Evolutionary conservation across 2,329 filamentous ascomycete genomes (phyloP).

Genomic region (Neonectria magnoliae): DNA sequence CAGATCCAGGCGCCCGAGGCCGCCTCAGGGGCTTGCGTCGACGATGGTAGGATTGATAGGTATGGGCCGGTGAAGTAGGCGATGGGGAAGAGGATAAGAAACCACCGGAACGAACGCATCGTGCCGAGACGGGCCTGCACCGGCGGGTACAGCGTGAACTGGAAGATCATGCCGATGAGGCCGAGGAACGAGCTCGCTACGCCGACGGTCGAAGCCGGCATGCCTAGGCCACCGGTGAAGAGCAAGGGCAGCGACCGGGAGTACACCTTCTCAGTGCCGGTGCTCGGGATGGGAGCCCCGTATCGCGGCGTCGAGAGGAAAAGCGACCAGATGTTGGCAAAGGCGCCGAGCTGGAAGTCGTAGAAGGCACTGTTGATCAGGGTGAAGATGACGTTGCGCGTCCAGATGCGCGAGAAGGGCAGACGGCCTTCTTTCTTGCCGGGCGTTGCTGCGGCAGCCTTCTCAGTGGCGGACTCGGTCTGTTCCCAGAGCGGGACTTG

Average conservation of each 20-base stretch:
- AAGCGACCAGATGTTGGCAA: conserved; percentile 74
- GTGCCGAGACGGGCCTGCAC: conserved; percentile 73
- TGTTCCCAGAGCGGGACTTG: conserved; percentile 39
- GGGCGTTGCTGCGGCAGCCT: conserved; percentile 20
- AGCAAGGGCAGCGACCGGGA: conserved; percentile 55
- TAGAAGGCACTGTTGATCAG: conserved; percentile 74
- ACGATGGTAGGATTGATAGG: conserved; percentile 60
- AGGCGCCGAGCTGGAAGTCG: conserved; percentile 75
- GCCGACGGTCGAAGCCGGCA: conserved; percentile 73
- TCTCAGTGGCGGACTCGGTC: conserved; percentile 25
- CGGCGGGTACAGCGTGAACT: conserved; percentile 74
- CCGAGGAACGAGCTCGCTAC: conserved; percentile 76
- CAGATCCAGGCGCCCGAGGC: conserved; percentile 31
- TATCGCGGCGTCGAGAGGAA: conserved; percentile 74
- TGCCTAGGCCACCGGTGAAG: conserved; percentile 74
- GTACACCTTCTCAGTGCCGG: conserved; percentile 42
- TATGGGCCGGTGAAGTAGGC: conserved; percentile 76
- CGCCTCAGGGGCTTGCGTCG: conserved; percentile 23
- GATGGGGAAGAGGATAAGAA: conserved; percentile 72
- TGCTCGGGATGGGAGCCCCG: conserved; percentile 42
- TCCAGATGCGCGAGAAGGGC: conserved; percentile 57
- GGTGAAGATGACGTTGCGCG: conserved; percentile 59
- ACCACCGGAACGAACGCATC: conserved; percentile 71
- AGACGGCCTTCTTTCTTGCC: conserved; percentile 36
- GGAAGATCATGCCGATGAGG: conserved; percentile 73